These are phyloP conservation scores for Pythium myriotylum DNA, from an alignment of 352 stramenopile genomes.

Conservation along the genomic window DNA sequence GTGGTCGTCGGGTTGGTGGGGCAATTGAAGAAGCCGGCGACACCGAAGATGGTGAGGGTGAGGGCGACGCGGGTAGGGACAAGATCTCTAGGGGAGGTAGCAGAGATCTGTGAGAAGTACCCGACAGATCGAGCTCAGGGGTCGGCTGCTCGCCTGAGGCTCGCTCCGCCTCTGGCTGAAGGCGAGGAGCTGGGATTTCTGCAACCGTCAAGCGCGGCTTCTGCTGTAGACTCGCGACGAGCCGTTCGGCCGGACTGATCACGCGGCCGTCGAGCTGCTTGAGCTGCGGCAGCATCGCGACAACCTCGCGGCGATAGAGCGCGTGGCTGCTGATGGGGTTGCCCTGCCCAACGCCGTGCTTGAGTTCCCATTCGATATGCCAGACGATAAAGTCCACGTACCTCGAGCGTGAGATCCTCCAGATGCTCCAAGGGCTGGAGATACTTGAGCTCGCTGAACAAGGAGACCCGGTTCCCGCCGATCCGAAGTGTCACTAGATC, in stretches of 20 bases:
- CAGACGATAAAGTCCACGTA: slow-evolving; percentile 1
- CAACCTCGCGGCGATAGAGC: slow-evolving; percentile 53
- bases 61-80: neutral
- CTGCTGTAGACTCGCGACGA: slow-evolving; percentile 54
- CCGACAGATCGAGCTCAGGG: slow-evolving; percentile 24
- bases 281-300: slow-evolving; percentile 59
- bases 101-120: slow-evolving; percentile 4
- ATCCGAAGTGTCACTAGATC: slow-evolving; percentile 45
- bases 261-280: slow-evolving; percentile 42
- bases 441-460: slow-evolving; percentile 61
- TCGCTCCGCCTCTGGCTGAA: neutral
- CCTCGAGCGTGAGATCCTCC: slow-evolving; percentile 44
- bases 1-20: neutral
- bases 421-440: slow-evolving; percentile 50
- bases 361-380: neutral
- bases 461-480: slow-evolving; percentile 43
- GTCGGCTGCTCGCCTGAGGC: neutral
- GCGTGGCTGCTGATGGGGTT: slow-evolving; percentile 51
- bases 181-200: slow-evolving; percentile 7
- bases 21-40: neutral
- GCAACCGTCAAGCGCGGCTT: slow-evolving; percentile 37
- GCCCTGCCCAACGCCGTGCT: slow-evolving; percentile 31
- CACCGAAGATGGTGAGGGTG: neutral
- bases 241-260: slow-evolving; percentile 49
- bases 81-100: too few relatives aligned